A percentile compares a stretch with the other conserved stretches of the same genome.
Evolutionary conservation across 164 flowering plant genomes (phyloP).

Genomic region (Pachysandra terminalis): DNA sequence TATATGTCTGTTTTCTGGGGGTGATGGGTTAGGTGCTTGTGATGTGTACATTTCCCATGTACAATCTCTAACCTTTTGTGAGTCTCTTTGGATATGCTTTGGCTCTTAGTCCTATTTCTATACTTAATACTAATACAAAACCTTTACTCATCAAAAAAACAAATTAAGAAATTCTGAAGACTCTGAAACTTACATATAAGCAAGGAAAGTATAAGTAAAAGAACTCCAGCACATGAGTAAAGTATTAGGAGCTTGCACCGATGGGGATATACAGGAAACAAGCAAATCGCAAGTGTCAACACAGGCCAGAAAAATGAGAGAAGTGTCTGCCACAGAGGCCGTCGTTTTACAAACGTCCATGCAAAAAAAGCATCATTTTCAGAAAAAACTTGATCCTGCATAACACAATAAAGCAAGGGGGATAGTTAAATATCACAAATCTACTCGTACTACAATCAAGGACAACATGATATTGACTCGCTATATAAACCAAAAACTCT

Average conservation of each 20-base stretch:
- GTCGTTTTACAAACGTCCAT: slow-evolving; percentile 83
- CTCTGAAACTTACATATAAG: slow-evolving; percentile 54
- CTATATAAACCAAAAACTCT: no score
- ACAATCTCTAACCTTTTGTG: no score
- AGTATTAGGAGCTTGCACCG: slow-evolving; percentile 74
- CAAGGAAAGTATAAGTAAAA: slow-evolving; percentile 62
- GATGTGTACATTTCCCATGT: no score
- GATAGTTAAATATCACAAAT: background rate
- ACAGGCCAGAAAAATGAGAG: slow-evolving; percentile 94
- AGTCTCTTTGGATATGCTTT: no score
- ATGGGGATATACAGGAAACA: slow-evolving; percentile 98
- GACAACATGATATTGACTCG: background rate
- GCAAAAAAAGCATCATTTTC: slow-evolving; percentile 96
- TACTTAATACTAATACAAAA: no score
- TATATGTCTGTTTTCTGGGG: no score
- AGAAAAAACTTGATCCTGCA: slow-evolving; percentile 88
- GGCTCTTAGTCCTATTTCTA: no score
- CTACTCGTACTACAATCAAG: background rate
- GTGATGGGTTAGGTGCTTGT: no score
- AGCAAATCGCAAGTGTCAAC: slow-evolving; percentile 92
- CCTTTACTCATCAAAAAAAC: no score
- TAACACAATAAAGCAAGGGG: background rate
- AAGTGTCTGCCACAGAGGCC: slow-evolving; percentile 95
- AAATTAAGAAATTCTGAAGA: no score
- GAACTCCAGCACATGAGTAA: slow-evolving; percentile 85